phyloP scores from a whole-genome alignment of 2,329 filamentous ascomycete species.

The Dryadomyces sulphureus region DNA sequence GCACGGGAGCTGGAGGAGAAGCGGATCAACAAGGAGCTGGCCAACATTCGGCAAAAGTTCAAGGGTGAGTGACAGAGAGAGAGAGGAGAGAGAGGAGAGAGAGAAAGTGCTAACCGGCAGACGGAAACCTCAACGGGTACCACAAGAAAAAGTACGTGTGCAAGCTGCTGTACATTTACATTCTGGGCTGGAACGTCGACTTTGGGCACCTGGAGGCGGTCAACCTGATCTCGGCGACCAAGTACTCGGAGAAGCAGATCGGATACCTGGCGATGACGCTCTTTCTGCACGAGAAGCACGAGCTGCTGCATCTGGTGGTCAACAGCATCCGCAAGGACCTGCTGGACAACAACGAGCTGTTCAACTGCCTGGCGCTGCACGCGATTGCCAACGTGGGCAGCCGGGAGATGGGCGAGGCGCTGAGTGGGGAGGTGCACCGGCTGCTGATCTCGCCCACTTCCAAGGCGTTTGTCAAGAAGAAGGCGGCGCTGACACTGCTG shows the following conservation, averaged over 20 bases:
- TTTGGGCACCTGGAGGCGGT: constrained; percentile 97
- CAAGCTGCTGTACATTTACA: constrained; percentile 99
- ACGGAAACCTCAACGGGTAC: constrained; percentile 84
- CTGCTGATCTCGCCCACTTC: constrained; percentile 88
- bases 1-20: constrained; percentile 96
- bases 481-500: constrained; percentile 84
- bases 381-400: constrained; percentile 96
- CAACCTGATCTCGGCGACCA: constrained; percentile 89
- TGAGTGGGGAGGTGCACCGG: constrained; percentile 83
- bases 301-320: constrained; percentile 87
- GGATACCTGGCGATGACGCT: constrained; percentile 95
- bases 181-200: constrained; percentile 96
- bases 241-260: constrained; percentile 99
- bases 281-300: constrained; percentile 93
- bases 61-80: constrained; percentile 37
- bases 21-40: constrained; percentile 97
- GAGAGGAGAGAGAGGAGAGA: neutral
- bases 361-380: constrained; percentile 92
- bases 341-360: constrained; percentile 87
- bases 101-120: constrained; percentile 23
- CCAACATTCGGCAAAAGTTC: constrained; percentile 98
- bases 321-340: constrained; percentile 98
- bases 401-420: constrained; percentile 89
- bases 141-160: constrained; percentile 99
- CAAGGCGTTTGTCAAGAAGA: constrained; percentile 98